These are phyloP conservation scores for Penicillium mononematosum DNA, from an alignment of 495 filamentous ascomycete genomes.

Conservation along the genomic window DNA sequence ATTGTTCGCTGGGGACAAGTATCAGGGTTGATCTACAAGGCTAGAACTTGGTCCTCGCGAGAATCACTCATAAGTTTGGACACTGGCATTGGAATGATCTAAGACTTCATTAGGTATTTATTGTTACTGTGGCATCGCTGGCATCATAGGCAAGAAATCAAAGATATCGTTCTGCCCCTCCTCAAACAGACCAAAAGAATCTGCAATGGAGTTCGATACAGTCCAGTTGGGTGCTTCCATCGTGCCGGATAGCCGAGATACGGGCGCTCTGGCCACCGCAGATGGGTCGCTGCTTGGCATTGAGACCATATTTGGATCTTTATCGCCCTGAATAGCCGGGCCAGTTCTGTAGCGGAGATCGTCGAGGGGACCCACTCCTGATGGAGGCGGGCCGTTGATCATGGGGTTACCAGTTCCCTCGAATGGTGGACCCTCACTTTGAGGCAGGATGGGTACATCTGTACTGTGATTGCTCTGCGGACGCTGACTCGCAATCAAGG, in stretches of 20 bases:
- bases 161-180: constrained; percentile 47
- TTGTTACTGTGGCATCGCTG: constrained; percentile 34
- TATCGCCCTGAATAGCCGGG: constrained; percentile 17
- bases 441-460: constrained; percentile 21
- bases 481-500: constrained; percentile 37
- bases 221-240: constrained; percentile 47
- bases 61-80: too few relatives aligned
- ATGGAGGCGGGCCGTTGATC: constrained; percentile 22
- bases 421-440: constrained; percentile 19
- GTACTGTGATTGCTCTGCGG: constrained; percentile 22
- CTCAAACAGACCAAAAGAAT: constrained; percentile 47
- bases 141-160: constrained; percentile 46
- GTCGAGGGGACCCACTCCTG: constrained; percentile 21
- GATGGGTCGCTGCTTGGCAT: constrained; percentile 27
- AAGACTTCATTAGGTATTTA: neutral
- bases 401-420: constrained; percentile 22
- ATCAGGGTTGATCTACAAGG: constrained; percentile 4
- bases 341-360: constrained; percentile 25
- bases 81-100: neutral
- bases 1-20: neutral
- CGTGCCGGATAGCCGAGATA: constrained; percentile 32
- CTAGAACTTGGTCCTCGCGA: neutral
- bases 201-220: constrained; percentile 43
- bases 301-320: constrained; percentile 21
- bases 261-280: constrained; percentile 29